Evolutionary conservation across 331 rosid genomes (phyloP).

Genomic region (Quercus lobata): DNA sequence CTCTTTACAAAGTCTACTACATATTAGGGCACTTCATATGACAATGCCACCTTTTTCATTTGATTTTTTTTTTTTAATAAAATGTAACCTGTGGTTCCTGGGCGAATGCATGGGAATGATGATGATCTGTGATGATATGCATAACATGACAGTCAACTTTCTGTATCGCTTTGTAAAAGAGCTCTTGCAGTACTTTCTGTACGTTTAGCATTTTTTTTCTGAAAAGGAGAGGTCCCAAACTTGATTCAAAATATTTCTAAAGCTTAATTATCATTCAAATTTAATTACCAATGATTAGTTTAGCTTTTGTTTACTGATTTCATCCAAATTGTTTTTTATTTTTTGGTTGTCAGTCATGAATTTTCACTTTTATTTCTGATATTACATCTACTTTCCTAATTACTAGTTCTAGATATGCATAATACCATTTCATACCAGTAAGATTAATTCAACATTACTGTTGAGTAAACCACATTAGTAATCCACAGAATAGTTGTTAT

Average conservation of each 20-base stretch:
- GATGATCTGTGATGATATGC: not conserved
- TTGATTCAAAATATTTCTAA: not conserved
- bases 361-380: too few species aligned
- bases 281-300: not conserved
- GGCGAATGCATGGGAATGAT: too few species aligned
- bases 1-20: too few species aligned
- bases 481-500: too few species aligned
- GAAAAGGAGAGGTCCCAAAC: too few species aligned
- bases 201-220: too few species aligned
- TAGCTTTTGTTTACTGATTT: not conserved
- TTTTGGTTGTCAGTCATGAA: too few species aligned
- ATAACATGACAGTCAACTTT: not conserved
- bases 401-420: not conserved
- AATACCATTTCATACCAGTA: not conserved
- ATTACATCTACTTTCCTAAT: not conserved
- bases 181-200: not conserved
- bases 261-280: not conserved
- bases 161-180: not conserved
- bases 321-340: not conserved
- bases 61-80: too few species aligned
- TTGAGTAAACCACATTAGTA: too few species aligned
- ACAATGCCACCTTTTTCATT: too few species aligned
- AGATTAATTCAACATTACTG: not conserved
- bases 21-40: too few species aligned
- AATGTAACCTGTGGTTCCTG: too few species aligned